phyloP scores from a whole-genome alignment of 1,284 basidiomycete species.

The Pseudozyma sp. region DNA sequence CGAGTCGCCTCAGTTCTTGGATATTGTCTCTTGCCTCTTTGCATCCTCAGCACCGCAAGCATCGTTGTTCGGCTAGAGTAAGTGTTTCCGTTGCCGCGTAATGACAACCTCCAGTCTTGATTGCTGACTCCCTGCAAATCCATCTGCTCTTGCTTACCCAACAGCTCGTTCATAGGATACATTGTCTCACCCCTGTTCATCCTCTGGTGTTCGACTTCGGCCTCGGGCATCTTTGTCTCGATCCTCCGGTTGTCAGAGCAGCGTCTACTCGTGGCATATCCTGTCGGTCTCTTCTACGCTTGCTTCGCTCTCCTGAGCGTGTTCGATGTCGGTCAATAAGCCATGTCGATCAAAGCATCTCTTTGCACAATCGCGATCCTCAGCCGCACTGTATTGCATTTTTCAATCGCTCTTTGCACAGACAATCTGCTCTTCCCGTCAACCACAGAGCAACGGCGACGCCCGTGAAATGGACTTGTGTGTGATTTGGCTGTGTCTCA shows the following conservation, averaged over 20 bases:
- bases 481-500: no score
- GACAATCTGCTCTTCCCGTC: background rate
- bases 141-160: background rate
- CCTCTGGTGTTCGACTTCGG: constrained; percentile 66
- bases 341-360: no score
- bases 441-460: no score
- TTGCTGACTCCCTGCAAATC: background rate
- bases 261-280: constrained; percentile 66
- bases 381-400: background rate
- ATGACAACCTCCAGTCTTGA: no score
- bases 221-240: constrained; percentile 68
- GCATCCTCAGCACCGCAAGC: constrained; percentile 89
- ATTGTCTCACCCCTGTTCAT: constrained; percentile 66
- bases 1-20: constrained; percentile 94
- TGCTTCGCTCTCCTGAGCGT: constrained; percentile 67
- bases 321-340: constrained; percentile 53
- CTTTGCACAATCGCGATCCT: no score
- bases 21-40: constrained; percentile 96
- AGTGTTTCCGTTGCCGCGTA: constrained; percentile 68
- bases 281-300: constrained; percentile 66
- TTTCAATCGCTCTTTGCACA: background rate
- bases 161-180: constrained; percentile 56
- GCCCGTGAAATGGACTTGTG: no score
- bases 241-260: constrained; percentile 66
- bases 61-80: constrained; percentile 90